phyloP scores from a whole-genome alignment of 2,329 filamentous ascomycete species.

The Botryotinia calthae region DNA sequence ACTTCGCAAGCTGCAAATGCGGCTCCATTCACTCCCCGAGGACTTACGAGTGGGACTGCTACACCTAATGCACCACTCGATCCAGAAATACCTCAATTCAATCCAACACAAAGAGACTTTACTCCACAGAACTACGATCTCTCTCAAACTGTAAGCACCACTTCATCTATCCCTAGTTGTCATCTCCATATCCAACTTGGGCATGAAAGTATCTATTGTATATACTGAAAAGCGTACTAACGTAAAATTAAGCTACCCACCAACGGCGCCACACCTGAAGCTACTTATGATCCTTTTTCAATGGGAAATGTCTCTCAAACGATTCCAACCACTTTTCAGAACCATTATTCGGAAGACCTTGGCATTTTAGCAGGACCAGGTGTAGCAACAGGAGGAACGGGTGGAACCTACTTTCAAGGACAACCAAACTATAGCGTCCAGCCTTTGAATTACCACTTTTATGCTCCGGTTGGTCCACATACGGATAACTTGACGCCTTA shows the following conservation, averaged over 20 bases:
- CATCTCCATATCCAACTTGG: not conserved
- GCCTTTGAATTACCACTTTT: constrained; percentile 86
- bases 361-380: constrained; percentile 42
- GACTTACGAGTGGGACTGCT: constrained; percentile 41
- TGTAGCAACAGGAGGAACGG: constrained; percentile 34
- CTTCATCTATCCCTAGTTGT: too few species aligned
- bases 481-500: constrained; percentile 78
- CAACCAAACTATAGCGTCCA: constrained; percentile 53
- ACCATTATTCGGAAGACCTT: constrained; percentile 75
- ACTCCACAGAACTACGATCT: constrained; percentile 56
- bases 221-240: constrained; percentile 26
- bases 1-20: constrained; percentile 89
- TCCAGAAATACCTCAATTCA: constrained; percentile 48
- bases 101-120: constrained; percentile 57
- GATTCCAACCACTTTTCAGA: constrained; percentile 54
- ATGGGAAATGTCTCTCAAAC: constrained; percentile 55
- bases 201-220: not conserved
- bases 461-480: constrained; percentile 82
- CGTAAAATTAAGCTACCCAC: constrained; percentile 39
- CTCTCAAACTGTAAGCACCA: constrained; percentile 46
- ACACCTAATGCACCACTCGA: constrained; percentile 37
- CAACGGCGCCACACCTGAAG: constrained; percentile 51
- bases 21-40: constrained; percentile 77
- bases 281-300: constrained; percentile 64
- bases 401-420: constrained; percentile 65